A percentile compares a stretch with the other conserved stretches of the same genome.
phyloP scores from a whole-genome alignment of 2,329 filamentous ascomycete species.

The Colletotrichum eremochloae region DNA sequence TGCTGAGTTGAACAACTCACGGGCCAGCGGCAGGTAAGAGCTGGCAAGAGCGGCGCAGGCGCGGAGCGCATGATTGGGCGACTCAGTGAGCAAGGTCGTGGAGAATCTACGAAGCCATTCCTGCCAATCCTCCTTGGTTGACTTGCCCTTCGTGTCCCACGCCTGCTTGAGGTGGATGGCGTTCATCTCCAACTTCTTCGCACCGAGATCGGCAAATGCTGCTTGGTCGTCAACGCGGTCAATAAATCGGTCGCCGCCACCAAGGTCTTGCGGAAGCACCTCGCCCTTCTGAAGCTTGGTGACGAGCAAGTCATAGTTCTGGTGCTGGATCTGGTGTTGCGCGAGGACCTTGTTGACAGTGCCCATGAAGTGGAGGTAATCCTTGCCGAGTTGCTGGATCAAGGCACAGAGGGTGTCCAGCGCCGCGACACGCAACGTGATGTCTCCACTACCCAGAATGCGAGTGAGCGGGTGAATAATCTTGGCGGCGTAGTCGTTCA shows the following conservation, averaged over 20 bases:
- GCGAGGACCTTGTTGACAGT: constrained; percentile 91
- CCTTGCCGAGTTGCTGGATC: constrained; percentile 94
- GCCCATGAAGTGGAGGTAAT: constrained; percentile 94
- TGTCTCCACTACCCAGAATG: constrained; percentile 81
- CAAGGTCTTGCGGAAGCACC: constrained; percentile 93
- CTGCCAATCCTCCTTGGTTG: constrained; percentile 98
- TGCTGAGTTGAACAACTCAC: constrained; percentile 97
- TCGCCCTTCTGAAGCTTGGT: constrained; percentile 96
- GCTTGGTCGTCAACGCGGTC: constrained; percentile 81
- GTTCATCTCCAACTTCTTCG: constrained; percentile 97
- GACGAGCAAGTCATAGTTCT: constrained; percentile 92
- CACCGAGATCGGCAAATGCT: constrained; percentile 84
- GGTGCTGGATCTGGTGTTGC: constrained; percentile 84
- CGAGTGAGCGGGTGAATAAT: constrained; percentile 95
- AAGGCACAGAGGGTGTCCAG: constrained; percentile 95
- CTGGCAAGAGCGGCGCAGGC: constrained; percentile 93
- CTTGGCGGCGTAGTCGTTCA: constrained; percentile 95
- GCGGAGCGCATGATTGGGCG: constrained; percentile 92
- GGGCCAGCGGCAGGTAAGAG: constrained; percentile 90
- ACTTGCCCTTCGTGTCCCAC: constrained; percentile 97
- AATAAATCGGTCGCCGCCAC: constrained; percentile 84
- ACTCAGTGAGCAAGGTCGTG: constrained; percentile 93
- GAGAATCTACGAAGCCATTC: constrained; percentile 99
- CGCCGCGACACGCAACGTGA: constrained; percentile 81
- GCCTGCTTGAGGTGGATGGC: constrained; percentile 96